Percentiles rank a stretch among this genome's conserved stretches.
Conservation (phyloP, 176 grass and related monocot species). For the Secale cereale region DNA sequence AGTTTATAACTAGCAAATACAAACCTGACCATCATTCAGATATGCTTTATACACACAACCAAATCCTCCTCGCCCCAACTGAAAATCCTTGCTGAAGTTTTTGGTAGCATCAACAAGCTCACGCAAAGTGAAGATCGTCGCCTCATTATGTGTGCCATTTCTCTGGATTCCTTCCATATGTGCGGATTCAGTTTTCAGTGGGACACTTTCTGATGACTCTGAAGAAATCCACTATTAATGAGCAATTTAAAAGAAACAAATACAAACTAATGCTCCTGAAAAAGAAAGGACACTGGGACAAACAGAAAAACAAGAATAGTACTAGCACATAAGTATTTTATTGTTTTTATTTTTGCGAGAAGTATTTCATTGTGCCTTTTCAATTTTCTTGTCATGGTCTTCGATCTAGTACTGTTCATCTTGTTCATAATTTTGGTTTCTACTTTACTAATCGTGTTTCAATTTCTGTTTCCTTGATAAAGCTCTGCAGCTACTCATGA, state of each 20-base stretch:
- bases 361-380: background rate
- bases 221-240: slow-evolving; percentile 1
- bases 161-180: slow-evolving; percentile 3
- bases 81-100: slow-evolving; percentile 50
- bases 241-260: slow-evolving; percentile 13
- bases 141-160: slow-evolving; percentile 18
- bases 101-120: slow-evolving; percentile 61
- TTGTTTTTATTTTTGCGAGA: background rate
- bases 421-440: slow-evolving; percentile 3
- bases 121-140: slow-evolving; percentile 45
- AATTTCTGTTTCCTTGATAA: background rate
- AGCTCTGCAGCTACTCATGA: background rate
- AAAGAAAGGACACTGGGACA: background rate
- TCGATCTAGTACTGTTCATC: background rate
- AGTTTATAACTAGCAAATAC: background rate
- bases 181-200: slow-evolving; percentile 19
- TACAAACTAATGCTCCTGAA: background rate
- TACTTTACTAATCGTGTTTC: background rate
- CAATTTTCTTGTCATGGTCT: background rate
- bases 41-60: slow-evolving; percentile 62
- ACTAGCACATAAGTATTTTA: background rate
- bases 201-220: slow-evolving; percentile 37
- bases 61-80: slow-evolving; percentile 67
- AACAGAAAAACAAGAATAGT: background rate
- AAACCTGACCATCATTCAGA: slow-evolving; percentile 52